These are phyloP conservation scores for Eutypa lata DNA, from an alignment of 2,329 filamentous ascomycete species.

Conservation along the genomic window DNA sequence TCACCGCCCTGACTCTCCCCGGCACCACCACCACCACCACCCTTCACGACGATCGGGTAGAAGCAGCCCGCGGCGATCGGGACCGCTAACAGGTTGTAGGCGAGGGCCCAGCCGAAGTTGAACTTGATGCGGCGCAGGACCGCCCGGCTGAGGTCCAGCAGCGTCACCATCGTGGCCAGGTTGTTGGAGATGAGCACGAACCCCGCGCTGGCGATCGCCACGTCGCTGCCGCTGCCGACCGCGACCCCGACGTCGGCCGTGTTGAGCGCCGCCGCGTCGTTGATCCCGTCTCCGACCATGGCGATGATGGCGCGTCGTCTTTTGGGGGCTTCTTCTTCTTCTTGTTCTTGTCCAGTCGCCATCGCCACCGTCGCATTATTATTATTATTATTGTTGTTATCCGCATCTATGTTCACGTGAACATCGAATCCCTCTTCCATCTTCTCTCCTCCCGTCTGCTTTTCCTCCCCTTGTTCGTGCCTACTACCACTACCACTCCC, in stretches of 20 bases:
- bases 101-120: slow-evolving; percentile 81
- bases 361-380: too few relatives aligned
- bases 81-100: slow-evolving; percentile 77
- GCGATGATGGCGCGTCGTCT: slow-evolving; percentile 54
- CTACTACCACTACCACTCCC: too few relatives aligned
- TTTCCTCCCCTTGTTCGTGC: slow-evolving; percentile 6
- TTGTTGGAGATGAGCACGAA: slow-evolving; percentile 78
- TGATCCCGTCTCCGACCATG: slow-evolving; percentile 88
- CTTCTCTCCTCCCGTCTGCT: background rate
- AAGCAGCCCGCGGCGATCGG: slow-evolving; percentile 79
- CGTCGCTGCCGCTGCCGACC: slow-evolving; percentile 78
- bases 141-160: slow-evolving; percentile 66
- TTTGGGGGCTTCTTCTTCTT: too few relatives aligned
- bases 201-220: slow-evolving; percentile 75
- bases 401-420: too few relatives aligned
- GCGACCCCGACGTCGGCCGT: slow-evolving; percentile 82
- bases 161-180: slow-evolving; percentile 66
- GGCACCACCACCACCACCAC: slow-evolving; percentile 17
- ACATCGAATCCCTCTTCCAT: too few relatives aligned
- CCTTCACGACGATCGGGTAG: slow-evolving; percentile 51
- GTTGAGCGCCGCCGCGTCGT: slow-evolving; percentile 79
- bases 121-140: slow-evolving; percentile 78
- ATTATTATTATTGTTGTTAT: too few relatives aligned
- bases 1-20: background rate
- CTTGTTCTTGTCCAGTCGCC: too few relatives aligned